Evolutionary conservation across 2,329 filamentous ascomycete species (phyloP), one percentile per base, ranked within the genome.

Genomic region (Fusarium mexicanum): DNA sequence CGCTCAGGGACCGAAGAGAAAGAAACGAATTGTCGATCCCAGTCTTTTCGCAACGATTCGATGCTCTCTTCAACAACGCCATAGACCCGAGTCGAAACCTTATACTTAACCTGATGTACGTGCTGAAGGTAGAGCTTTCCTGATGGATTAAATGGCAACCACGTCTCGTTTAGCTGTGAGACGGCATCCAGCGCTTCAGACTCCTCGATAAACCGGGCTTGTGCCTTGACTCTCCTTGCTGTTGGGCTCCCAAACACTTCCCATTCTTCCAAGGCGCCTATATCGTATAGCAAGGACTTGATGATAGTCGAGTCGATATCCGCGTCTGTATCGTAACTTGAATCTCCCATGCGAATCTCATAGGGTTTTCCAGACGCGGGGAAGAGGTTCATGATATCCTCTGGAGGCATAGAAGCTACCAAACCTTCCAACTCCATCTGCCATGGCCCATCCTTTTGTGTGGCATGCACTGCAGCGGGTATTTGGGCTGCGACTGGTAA

Each of bases 151-250:
- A 84, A 82, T 0, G 79, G 69, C 11, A 87, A 46, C 7, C 54
- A 59, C 12, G 29, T 78, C 9, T 79, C 65, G 51, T 85, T 71
- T 0, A 86, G 77, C 4, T 67, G 64, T n/a, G 50, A 63, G 5
- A 74, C 79, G 1, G 83, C 85, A 16, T 80, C 71, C 47, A 72
- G 72, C 0, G 85, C 85, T 44, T 84, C 79, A 0, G 76, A 76
- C 55, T 84, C 83, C 4, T 83, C 73, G 8, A 76, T 26, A 50
- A 86, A 88, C 5, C 77, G 75, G 3, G 82, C 85, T 20, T 77
- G 80, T 1, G 81, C 85, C 69, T 85, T 85, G 24, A 83, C 65
- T 6, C 84, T 78, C 62, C 82, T 85, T 6, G 79, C 79, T 1
- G 70, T 60, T 8, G 67, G 50, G 12, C 75, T 71, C 3, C 60